Evolutionary conservation across 352 stramenopile genomes (phyloP).

Genomic region (Pythium guiyangense): DNA sequence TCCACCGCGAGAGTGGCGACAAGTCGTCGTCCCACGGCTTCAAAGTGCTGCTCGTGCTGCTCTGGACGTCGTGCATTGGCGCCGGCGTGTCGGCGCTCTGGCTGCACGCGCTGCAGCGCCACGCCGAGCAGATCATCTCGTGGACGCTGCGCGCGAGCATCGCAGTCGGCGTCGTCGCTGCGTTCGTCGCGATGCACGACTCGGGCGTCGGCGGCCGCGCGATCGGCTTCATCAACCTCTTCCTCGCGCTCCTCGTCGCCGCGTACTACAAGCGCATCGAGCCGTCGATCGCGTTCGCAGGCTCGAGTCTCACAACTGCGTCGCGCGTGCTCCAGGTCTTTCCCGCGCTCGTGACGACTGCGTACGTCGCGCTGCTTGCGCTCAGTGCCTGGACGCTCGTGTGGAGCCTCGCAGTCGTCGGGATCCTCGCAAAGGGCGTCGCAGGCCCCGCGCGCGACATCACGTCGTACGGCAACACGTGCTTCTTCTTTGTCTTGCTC

Average conservation of each 20-base stretch:
- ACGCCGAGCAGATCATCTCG: slow-evolving; percentile 64
- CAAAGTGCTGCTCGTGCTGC: slow-evolving; percentile 65
- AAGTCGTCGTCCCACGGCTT: slow-evolving; percentile 57
- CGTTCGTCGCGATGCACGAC: slow-evolving; percentile 59
- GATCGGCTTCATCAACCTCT: slow-evolving; percentile 80
- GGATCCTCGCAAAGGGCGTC: slow-evolving; percentile 59
- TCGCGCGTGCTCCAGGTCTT: slow-evolving; percentile 74
- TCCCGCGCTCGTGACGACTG: slow-evolving; percentile 56
- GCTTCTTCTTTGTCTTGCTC: slow-evolving; percentile 84
- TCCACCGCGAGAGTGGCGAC: slow-evolving; percentile 39
- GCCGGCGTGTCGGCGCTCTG: slow-evolving; percentile 65
- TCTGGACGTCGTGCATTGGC: slow-evolving; percentile 61
- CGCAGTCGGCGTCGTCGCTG: slow-evolving; percentile 39
- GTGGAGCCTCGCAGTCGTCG: slow-evolving; percentile 73
- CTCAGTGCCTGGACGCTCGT: slow-evolving; percentile 72
- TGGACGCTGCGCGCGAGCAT: slow-evolving; percentile 68
- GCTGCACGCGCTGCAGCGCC: slow-evolving; percentile 71
- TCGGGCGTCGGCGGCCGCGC: slow-evolving; percentile 69
- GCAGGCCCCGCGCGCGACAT: slow-evolving; percentile 37
- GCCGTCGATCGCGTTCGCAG: slow-evolving; percentile 75
- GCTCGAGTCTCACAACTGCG: slow-evolving; percentile 67
- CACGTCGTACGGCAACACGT: slow-evolving; percentile 60
- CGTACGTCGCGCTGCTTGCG: slow-evolving; percentile 56
- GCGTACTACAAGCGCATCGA: slow-evolving; percentile 62
- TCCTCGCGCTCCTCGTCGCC: slow-evolving; percentile 56